Evolutionary conservation across 495 filamentous ascomycete species (phyloP).

Genomic region (Endocarpon pusillum): DNA sequence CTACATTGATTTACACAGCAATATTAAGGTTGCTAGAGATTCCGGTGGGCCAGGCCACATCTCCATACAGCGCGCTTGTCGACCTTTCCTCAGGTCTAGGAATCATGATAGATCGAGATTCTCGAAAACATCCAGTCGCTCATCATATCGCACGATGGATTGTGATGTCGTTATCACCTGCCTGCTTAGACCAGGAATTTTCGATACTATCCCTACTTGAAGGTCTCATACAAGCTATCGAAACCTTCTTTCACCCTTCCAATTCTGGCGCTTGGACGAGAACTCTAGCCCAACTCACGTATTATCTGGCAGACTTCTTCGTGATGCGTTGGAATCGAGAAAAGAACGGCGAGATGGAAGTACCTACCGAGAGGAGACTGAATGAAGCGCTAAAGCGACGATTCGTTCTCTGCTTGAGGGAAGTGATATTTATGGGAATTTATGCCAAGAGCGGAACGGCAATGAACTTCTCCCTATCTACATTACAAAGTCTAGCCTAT

Average conservation of each 20-base stretch:
- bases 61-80: constrained; percentile 67
- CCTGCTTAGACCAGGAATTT: constrained; percentile 56
- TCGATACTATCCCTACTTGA: constrained; percentile 78
- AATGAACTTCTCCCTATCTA: constrained; percentile 78
- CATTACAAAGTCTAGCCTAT: constrained; percentile 74
- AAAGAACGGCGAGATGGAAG: constrained; percentile 74
- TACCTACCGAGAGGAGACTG: constrained; percentile 61
- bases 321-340: constrained; percentile 97
- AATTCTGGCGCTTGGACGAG: constrained; percentile 90
- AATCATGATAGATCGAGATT: constrained; percentile 75
- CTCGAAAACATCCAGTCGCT: constrained; percentile 75
- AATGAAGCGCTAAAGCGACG: constrained; percentile 65
- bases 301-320: constrained; percentile 89
- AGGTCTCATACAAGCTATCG: constrained; percentile 84
- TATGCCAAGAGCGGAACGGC: constrained; percentile 86
- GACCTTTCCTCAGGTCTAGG: constrained; percentile 72
- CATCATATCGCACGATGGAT: constrained; percentile 95
- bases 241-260: constrained; percentile 98
- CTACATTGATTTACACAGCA: constrained; percentile 80
- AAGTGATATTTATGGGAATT: constrained; percentile 96
- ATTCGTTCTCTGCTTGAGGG: constrained; percentile 79
- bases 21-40: constrained; percentile 84
- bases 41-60: constrained; percentile 87
- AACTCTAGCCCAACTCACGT: constrained; percentile 76
- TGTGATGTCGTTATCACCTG: constrained; percentile 78